A percentile compares a stretch with the other conserved stretches of the same genome.
Evolutionary conservation across 306 rosid species (phyloP).

Genomic region (Dryas drummondii): DNA sequence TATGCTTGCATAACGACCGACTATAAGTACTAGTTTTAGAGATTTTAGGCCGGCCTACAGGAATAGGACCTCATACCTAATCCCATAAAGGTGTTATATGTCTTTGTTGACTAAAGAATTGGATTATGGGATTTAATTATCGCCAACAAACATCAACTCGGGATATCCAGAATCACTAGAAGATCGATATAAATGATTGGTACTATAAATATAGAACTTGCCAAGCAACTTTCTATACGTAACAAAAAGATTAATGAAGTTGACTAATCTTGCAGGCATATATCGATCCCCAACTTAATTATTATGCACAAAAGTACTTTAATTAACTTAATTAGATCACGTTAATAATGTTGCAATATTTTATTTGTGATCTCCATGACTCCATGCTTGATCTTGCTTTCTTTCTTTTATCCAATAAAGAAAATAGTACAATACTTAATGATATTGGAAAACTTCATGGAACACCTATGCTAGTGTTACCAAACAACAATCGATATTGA

Average conservation of each 20-base stretch:
- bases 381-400: no score
- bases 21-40: background rate
- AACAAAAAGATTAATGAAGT: background rate
- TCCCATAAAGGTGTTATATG: constrained; percentile 9
- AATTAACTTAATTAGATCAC: background rate
- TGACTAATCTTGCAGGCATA: background rate
- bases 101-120: constrained; percentile 13
- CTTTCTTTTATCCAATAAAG: no score
- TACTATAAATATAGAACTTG: background rate
- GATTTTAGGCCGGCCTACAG: constrained; percentile 2
- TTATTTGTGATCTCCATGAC: no score
- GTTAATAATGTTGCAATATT: no score
- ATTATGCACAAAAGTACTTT: background rate
- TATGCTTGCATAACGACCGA: constrained; percentile 11
- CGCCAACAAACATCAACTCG: constrained; percentile 14
- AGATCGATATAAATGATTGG: background rate
- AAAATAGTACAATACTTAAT: no score
- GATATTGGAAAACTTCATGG: no score
- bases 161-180: background rate
- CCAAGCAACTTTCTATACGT: background rate
- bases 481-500: no score
- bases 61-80: constrained; percentile 13
- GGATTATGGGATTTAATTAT: constrained; percentile 14
- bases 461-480: no score
- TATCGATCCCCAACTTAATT: background rate